Evolutionary conservation across 2,329 filamentous ascomycete genomes (phyloP), one percentile per base, ranked within the genome.

Genomic region (Chaetomiaceae sp.): DNA sequence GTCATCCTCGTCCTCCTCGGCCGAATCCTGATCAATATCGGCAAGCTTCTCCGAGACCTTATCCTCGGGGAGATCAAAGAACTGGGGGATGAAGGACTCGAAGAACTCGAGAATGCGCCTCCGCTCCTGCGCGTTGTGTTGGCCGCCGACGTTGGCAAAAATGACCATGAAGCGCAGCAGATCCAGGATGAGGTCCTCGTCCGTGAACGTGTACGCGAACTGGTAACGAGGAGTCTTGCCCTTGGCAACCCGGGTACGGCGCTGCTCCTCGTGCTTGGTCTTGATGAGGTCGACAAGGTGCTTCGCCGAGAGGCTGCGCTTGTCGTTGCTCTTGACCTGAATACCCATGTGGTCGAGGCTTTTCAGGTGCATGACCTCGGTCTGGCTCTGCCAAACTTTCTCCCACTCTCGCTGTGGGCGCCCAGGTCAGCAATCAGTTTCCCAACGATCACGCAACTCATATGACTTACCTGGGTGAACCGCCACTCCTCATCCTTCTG

Each of bases 401-500:
- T 97, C 91, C 94, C 94, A 99, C 68, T 99, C 95, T 29, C 94
- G 89, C 77, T 89, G 43, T 33, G 11, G n/a, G 27, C 44, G 44
- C 36, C 9, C 20, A 36, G 14, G 51, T 53, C 22, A 53, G 44
- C 22, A 45, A 40, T 19, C 14, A 25, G 3, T 33, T 34, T 20
- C 9, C n/a, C n/a, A 34, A 27, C 19, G 7, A 20, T 14, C 1
- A 7, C 14, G 9, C 34, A 34, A 44, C 12, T n/a, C 8, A 27
- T 40, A 11, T 36, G 19, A n/a, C 52, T 20, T 50, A 54, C 52
- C 47, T 54, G 91, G 6, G 90, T 92, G 62, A 95, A 91, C 60
- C 95, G 90, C 94, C 94, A 99, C 65, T 97, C 91, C 69, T 99
- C 94, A 40, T 95, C 86, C 69, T 97, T 96, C 65, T 95, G 89